Evolutionary conservation across 1,284 basidiomycete genomes (phyloP), one percentile per base, ranked within the genome.

Genomic region (Sanguinoderma infundibulare): DNA sequence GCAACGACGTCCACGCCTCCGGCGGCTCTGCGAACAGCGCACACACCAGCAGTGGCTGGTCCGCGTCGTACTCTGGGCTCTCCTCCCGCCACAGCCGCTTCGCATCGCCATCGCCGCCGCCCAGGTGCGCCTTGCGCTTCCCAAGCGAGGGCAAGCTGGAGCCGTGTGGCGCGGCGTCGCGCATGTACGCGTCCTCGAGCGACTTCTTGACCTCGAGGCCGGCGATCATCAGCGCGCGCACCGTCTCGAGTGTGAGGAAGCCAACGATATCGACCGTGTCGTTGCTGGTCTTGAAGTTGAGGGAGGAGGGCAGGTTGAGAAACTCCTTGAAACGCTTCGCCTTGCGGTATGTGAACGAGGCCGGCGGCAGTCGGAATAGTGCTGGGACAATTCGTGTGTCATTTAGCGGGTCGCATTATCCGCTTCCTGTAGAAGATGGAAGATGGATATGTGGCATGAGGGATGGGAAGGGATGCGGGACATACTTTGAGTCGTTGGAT

Each of bases 191-290:
- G 62, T 93, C 90, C 72, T 94, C 92, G 20, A 92, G 79, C 1
- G 87, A 83, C 67, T 86, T 87, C 76, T 94, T 94, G 65, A 96
- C 89, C 36, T 90, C 87, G 24, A 95, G 82, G 1, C 93, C 95
- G 1, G 92, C 92, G 46, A 96, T 83, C 5, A 95, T 97, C 38
- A 98, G 83, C 2, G 94, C 93, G 40, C 96, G 88, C 34, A 98
- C 96, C 87, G 98, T 96, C 76, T 98, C 96, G 75, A 98, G 98
- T 0, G 95, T 92, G 32, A 98, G 85, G 78, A 98, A 98, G 17
- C 96, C 96, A 63, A 98, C 92, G 61, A 98, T 96, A 72, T 98
- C 96, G 69, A 98, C 84, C 2, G 96, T 97, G 74, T 98, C 97
- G 75, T 98, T 97, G 75, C 93, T 94, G 5, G 94, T 89, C 75